Evolutionary conservation across 1,284 basidiomycete genomes (phyloP), one percentile per base, ranked within the genome.

Genomic region (Ganoderma sinense): DNA sequence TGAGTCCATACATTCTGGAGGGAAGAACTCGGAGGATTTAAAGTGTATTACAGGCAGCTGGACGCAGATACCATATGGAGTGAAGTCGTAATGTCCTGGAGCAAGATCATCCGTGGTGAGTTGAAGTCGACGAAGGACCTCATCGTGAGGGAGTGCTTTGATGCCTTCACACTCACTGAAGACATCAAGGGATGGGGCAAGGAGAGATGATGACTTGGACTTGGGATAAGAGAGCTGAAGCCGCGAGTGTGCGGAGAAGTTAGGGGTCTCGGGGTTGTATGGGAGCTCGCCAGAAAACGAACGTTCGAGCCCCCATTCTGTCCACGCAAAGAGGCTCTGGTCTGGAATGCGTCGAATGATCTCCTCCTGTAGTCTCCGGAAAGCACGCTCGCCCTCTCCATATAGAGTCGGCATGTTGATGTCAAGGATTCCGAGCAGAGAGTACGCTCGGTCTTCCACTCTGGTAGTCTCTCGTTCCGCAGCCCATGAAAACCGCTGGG

Each of bases 241-340:
- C 33, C 33, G 33, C 33, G 20, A 3, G 2, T 4, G n/a, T 51
- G 23, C n/a, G 23, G n/a, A 2, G 7, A 51, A 18, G 48, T 1
- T 26, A 3, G 23, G 7, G 5, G 45, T 2, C 2, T 48, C 13
- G 40, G 39, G 7, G 39, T 39, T 39, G 7, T n/a, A n/a, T n/a
- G n/a, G n/a, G n/a, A n/a, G n/a, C n/a, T n/a, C n/a, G n/a, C n/a
- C n/a, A n/a, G 39, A 39, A 45, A 13, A n/a, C 43, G 18, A 45
- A 45, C 18, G 43, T 10, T 51, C 48, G 4, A 55, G 13, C 13
- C 53, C 13, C 23, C 10, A 55, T 7, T 2, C 4, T 5, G 5
- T 36, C 56, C 56, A 59, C 5, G 56, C 56, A 10, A 59, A 59
- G 33, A 59, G 56, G 11, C 56, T 59, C 33, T 59, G 56, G 56